phyloP scores from a whole-genome alignment of 331 rosid species.

The Quercus lobata region DNA sequence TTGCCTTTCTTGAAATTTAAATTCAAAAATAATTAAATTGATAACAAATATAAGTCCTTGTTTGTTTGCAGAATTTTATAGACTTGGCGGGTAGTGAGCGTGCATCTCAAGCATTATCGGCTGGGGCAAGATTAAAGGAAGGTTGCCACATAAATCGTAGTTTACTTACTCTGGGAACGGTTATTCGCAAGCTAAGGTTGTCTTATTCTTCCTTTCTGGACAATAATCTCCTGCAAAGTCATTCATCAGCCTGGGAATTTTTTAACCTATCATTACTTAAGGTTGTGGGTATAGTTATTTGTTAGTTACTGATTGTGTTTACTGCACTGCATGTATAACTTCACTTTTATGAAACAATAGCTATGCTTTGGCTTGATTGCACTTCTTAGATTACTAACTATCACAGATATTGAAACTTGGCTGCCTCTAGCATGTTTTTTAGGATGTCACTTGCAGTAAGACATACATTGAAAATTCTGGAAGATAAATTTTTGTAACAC shows the following conservation, averaged over 20 bases:
- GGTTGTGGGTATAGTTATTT: not conserved
- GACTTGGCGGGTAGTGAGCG: slow-evolving; percentile 99
- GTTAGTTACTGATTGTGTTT: not conserved
- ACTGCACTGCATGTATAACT: not conserved
- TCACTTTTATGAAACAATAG: not conserved
- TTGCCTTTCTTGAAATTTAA: not conserved
- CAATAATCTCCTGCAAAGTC: not conserved
- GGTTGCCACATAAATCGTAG: slow-evolving; percentile 99
- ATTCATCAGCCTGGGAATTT: not conserved
- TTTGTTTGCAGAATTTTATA: slow-evolving; percentile 81
- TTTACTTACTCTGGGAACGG: slow-evolving; percentile 89
- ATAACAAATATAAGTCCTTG: not conserved
- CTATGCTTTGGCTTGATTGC: not conserved
- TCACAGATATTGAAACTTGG: not conserved
- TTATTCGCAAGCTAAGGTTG: slow-evolving; percentile 97
- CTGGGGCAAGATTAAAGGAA: slow-evolving; percentile 92
- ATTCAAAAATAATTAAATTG: not conserved
- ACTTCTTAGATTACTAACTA: not conserved
- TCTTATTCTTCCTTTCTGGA: slow-evolving; percentile 29
- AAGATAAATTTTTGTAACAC: not conserved
- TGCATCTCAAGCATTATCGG: slow-evolving; percentile 93
- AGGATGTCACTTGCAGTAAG: not conserved
- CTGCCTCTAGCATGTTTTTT: not conserved
- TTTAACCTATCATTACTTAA: not conserved
- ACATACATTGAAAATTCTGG: not conserved